phyloP scores from a whole-genome alignment of 2,329 filamentous ascomycete genomes.

The Trichoderma breve region DNA sequence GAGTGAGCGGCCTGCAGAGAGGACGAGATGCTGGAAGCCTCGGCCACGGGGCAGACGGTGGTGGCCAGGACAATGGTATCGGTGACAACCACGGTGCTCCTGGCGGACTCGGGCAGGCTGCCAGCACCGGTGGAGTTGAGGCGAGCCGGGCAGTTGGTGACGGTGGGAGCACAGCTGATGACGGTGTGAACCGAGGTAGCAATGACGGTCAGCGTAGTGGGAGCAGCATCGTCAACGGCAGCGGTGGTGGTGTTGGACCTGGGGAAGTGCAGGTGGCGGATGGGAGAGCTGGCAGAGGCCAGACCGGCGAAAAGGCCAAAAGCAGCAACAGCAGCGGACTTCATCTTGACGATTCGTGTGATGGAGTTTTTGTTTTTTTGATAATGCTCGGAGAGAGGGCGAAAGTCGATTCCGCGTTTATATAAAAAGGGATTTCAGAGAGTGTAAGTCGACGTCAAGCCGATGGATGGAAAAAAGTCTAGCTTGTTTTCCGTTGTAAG shows the following conservation, averaged over 20 bases:
- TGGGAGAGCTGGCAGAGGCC: slow-evolving; percentile 19
- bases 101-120: slow-evolving; percentile 37
- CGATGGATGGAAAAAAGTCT: slow-evolving; percentile 30
- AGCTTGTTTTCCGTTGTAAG: slow-evolving; percentile 24
- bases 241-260: slow-evolving; percentile 28
- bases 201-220: slow-evolving; percentile 49
- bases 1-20: slow-evolving; percentile 38
- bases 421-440: slow-evolving; percentile 25
- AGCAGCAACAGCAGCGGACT: slow-evolving; percentile 16
- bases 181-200: slow-evolving; percentile 56
- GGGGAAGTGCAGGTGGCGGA: slow-evolving; percentile 20
- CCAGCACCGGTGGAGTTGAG: slow-evolving; percentile 33
- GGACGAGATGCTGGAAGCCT: slow-evolving; percentile 41
- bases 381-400: slow-evolving; percentile 19
- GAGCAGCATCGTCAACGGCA: slow-evolving; percentile 22
- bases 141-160: slow-evolving; percentile 54
- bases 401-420: slow-evolving; percentile 36
- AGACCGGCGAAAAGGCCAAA: slow-evolving; percentile 18
- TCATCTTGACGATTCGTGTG: slow-evolving; percentile 16
- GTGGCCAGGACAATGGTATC: slow-evolving; percentile 41
- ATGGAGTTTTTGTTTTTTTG: background rate
- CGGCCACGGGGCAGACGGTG: slow-evolving; percentile 47
- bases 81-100: slow-evolving; percentile 36
- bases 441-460: slow-evolving; percentile 20
- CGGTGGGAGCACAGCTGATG: slow-evolving; percentile 56